Base-by-base conservation (phyloP, 2,329 filamentous ascomycete species). In the Aspergillus sp. region DNA sequence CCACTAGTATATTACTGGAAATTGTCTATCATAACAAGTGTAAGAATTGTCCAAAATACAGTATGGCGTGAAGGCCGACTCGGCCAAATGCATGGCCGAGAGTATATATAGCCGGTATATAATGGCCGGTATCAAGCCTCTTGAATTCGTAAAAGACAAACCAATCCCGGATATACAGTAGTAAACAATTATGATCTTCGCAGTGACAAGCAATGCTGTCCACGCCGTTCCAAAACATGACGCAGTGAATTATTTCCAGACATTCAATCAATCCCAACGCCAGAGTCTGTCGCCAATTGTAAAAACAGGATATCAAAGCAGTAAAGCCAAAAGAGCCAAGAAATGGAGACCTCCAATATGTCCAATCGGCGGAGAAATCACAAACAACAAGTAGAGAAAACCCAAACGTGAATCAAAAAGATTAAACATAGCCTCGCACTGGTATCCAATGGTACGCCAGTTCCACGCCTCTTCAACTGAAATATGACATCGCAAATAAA, bases 281-380 rank as follows among this genome's bases (percentile, higher is more conserved):
- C 63, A 55, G 56, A 50, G 44, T 49, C 50, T 59, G 54, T 64
- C 59, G 61, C 62, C 61, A 48, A 54, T 50, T 50, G 43, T 51
- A 49, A 49, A 51, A 51, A 63, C 55, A 60, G 64, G 63, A 66
- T 66, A 66, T 66, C 62, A 66, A 61, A 54, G 51, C 38, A 50
- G 41, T 41, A 23, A 44, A 44, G 41, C 51, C 41, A 42, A 37
- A 27, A n/a, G 22, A 42, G 33, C 25, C 7, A 33, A 19, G 23
- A 58, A 48, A 44, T 35, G 22, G 25, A 32, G 25, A 44, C 53
- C 50, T 53, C 52, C 55, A 46, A 52, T 60, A 57, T 59, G 53
- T 60, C 57, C 57, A 54, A 53, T 19, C 19, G 37, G 19, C 17
- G 27, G 32, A 43, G 19, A 19, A 43, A 43, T 9, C 43, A 52